Evolutionary conservation across 1,284 basidiomycete species (phyloP), one percentile per base, ranked within the genome.

Genomic region (Cutaneotrichosporon dermatis): DNA sequence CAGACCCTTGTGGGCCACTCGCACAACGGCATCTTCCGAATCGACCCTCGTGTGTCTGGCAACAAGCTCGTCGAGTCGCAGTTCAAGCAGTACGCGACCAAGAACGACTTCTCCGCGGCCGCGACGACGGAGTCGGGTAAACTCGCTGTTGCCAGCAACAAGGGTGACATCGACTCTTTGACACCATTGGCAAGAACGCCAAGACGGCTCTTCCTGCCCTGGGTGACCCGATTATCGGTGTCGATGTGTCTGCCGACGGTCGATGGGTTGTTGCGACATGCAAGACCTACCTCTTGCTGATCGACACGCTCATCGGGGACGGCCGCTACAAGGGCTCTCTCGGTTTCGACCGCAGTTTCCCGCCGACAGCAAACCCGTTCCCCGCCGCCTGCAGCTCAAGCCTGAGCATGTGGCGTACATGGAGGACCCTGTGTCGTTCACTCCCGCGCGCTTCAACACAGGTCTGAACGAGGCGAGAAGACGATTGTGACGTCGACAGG

Each of bases 171-270:
- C 84, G 95, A 50, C 80, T 99, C 55, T 99, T 95, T 70, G 96
- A 99, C 76, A 83, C 87, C 55, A 91, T 99, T 66, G 96, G 96
- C 51, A 99, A 98, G 84, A 99, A 93, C 70, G 96, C 96, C 40
- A 99, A 99, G 85, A 99, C 96, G 15, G 92, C 93, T n/a, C 80
- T 99, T 51, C 92, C 95, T 33, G 90, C 93, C 39, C 83, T 98
- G 35, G 94, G 96, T 35, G 93, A 97, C 78, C 92, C 95, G 45
- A 97, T 99, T 71, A 78, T 92, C 54, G 95, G 95, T 37, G 84
- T 99, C 52, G 96, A 99, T 77, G 92, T 93, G 7, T 94, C 94
- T 3, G 88, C 91, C 13, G 88, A 92, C 75, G 96, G 96, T 40
- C 86, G 93, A 56, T 99, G 89, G 84, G 85, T 99, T 59, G 89